Percentiles rank a stretch among this genome's conserved stretches.
phyloP scores from a whole-genome alignment of 2,329 filamentous ascomycete genomes.

The Penicillium sp. region DNA sequence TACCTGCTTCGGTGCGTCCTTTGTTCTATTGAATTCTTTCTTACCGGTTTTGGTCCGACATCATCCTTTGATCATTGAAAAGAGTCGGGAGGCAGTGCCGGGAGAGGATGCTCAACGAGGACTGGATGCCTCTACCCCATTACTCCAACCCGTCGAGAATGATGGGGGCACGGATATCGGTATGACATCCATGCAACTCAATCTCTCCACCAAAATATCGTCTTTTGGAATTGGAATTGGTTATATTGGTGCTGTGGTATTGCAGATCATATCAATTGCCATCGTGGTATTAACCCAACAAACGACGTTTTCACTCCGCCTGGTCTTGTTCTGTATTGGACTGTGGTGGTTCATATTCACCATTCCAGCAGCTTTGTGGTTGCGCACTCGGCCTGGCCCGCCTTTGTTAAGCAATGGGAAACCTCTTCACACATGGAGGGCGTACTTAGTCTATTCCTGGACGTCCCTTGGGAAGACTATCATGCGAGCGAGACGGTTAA shows the following conservation, averaged over 20 bases:
- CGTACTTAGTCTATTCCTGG: constrained; percentile 84
- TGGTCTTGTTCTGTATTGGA: constrained; percentile 85
- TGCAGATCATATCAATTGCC: constrained; percentile 79
- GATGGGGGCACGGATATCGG: constrained; percentile 4
- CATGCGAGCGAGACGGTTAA: constrained; percentile 70
- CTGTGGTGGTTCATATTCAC: constrained; percentile 93
- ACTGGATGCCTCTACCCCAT: constrained; percentile 27
- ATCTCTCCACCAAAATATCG: constrained; percentile 85
- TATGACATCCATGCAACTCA: constrained; percentile 63
- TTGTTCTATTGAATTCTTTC: constrained; percentile 94
- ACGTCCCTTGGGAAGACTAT: constrained; percentile 79
- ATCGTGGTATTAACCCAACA: constrained; percentile 73
- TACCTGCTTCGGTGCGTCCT: constrained; percentile 90
- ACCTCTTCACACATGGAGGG: constrained; percentile 57
- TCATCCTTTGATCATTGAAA: constrained; percentile 61
- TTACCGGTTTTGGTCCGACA: constrained; percentile 86
- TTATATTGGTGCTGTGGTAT: constrained; percentile 80
- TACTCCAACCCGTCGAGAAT: constrained; percentile 21
- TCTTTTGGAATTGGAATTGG: constrained; percentile 92
- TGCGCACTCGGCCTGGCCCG: constrained; percentile 85
- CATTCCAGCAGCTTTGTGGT: constrained; percentile 82
- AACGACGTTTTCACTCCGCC: constrained; percentile 78
- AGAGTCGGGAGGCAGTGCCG: not conserved
- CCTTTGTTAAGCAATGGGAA: constrained; percentile 56
- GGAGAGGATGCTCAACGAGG: not conserved